Evolutionary conservation across 202 grass and related monocot species (phyloP), one percentile per base, ranked within the genome.

Genomic region (Bolboschoenoplectus hybrid): DNA sequence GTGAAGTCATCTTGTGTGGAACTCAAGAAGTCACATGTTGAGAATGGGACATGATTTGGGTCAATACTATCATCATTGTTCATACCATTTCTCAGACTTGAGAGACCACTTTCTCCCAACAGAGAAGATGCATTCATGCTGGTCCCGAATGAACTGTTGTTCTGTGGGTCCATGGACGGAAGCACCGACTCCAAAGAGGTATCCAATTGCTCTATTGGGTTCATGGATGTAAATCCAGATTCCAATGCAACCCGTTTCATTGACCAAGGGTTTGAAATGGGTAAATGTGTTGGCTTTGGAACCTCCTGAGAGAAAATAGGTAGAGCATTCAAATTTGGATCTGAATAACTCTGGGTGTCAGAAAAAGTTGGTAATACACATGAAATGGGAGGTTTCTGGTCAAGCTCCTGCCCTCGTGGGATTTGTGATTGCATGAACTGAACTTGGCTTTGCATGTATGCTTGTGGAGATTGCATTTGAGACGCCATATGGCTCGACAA

Each of bases 11-110:
- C 89, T 67, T 89, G 89, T 41, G 87, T 87, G 39, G 93, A 89
- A 63, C 87, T 92, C 83, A 99, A 84, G 71, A 96, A 97, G 88
- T 99, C 95, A 82, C 91, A 92, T 32, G 90, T 89, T 67, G 90
- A 91, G 77, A 96, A 97, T n/a, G 86, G 88, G 39, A 99, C 89
- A 45, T 84, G 58, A 0, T 88, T 88, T 35, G 97, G 87, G 85
- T 92, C 92, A 89, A 88, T 94, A 46, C 86, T 91, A 19, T 80
- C 88, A 3, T 88, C 83, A 1, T 69, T 70, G 46, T 84, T 69
- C n/a, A 69, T 71, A 72, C 65, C 20, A 69, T 51, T 84, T 69
- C 82, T 69, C 20, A 94, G 90, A 67, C 58, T 83, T 82, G 90
- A 70, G 87, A 98, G 89, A 72, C 87, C 87, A 56, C 87, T 88